Percentiles rank a stretch among this genome's conserved stretches.
These are phyloP conservation scores for Selenicereus undatus DNA, from an alignment of 148 eudicot genomes.

Conservation along the genomic window DNA sequence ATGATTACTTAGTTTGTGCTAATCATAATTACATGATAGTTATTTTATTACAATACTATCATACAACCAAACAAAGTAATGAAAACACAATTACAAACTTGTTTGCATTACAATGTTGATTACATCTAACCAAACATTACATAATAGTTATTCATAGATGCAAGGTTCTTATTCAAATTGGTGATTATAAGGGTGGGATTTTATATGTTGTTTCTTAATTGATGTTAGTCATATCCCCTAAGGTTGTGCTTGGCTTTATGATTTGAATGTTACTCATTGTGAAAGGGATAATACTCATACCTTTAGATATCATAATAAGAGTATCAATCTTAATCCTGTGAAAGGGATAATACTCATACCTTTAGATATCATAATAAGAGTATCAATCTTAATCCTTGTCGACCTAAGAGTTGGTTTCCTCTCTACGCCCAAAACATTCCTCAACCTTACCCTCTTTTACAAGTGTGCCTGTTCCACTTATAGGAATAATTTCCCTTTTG, in stretches of 20 bases:
- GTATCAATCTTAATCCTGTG: not conserved
- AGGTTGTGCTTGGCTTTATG: not conserved
- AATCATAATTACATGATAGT: too few relatives aligned
- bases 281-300: not conserved
- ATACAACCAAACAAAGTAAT: too few relatives aligned
- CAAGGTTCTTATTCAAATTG: not conserved
- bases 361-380: not conserved
- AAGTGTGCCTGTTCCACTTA: too few relatives aligned
- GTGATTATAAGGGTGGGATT: not conserved
- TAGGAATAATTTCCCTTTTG: not conserved
- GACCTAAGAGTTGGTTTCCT: slow-evolving; percentile 20
- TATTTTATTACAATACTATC: too few relatives aligned
- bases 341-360: too few relatives aligned
- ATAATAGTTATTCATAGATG: not conserved
- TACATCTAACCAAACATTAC: too few relatives aligned
- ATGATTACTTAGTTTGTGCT: too few relatives aligned
- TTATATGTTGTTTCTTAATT: not conserved
- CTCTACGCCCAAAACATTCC: not conserved
- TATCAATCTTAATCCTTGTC: not conserved
- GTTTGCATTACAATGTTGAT: too few relatives aligned
- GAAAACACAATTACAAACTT: too few relatives aligned
- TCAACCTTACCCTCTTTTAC: not conserved
- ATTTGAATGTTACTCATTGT: not conserved
- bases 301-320: not conserved
- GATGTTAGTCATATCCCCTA: not conserved